Base-by-base conservation (phyloP, 345 rosid species). In the Litchi chinensis region DNA sequence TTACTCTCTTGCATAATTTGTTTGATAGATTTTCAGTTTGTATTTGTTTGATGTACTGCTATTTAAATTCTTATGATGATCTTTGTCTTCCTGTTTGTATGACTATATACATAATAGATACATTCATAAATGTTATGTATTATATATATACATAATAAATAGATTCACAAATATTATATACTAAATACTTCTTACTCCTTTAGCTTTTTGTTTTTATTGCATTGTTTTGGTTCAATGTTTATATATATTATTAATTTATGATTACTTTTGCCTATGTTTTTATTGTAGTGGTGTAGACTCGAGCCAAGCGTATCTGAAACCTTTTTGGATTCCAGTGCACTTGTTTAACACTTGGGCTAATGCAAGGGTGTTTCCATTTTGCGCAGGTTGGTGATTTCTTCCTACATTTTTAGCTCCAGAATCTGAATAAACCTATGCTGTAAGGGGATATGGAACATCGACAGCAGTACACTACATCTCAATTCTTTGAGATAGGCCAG, bases 371-470 rank as follows among this genome's bases (percentile, higher is more conserved):
- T 57, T 57, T 57, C 13, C 26, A 57, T 8, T 57, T 57, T 57
- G 22, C 26, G 3, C 63, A 78, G 76, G 76, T 71, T 79, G 71
- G 70, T 75, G 37, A 28, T 75, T 26, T 65, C 39, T 74, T 26
- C 32, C 28, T 66, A 18, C 44, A 16, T 66, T 26, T 54, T 60
- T 9, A 39, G 67, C 62, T 76, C 48, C 39, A 43, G 43, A 73
- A n/a, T 24, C 39, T 52, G 22, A 70, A n/a, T 73, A 19, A 65
- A 66, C 32, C 44, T 64, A 10, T 68, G 26, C 12, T 69, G 22
- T 24, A 16, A 74, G 74, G 15, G 54, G 70, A 48, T 57, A 83
- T 80, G 83, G 86, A 40, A 62, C 86, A 57, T 73, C 68, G 76
- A 62, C 69, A 16, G 21, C 68, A 48, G 8, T 59, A 73, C 71